Percentiles rank a stretch among this genome's conserved stretches.
These are phyloP conservation scores for Leccinum incarnatum DNA, from an alignment of 768 basidiomycete species.

Conservation along the genomic window DNA sequence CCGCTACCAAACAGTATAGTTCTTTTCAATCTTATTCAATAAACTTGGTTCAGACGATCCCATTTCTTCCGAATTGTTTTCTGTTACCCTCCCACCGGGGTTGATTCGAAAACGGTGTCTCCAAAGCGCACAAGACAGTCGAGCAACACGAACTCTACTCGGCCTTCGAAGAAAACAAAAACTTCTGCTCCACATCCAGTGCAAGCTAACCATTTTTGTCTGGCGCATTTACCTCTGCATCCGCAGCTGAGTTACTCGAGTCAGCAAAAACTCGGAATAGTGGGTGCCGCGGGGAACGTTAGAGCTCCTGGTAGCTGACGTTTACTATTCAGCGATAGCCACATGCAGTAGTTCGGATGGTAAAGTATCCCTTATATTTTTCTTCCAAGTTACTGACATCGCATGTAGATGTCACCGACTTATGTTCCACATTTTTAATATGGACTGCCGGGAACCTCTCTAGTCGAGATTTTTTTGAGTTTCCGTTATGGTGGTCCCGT, in stretches of 20 bases:
- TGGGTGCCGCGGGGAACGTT: constrained; percentile 4
- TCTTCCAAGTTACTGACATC: constrained; percentile 1
- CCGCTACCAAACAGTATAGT: too few species aligned
- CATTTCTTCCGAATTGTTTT: constrained; percentile 17
- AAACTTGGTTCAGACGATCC: constrained; percentile 14
- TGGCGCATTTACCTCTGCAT: constrained; percentile 1
- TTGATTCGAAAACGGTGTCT: background rate
- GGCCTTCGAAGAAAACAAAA: constrained; percentile 13
- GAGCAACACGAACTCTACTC: background rate
- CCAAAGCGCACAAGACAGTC: constrained; percentile 15
- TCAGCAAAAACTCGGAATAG: constrained; percentile 20
- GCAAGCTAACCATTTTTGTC: background rate
- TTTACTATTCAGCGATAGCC: constrained; percentile 13
- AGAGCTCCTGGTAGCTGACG: constrained; percentile 1
- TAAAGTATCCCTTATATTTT: background rate
- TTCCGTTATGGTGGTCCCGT: constrained; percentile 24
- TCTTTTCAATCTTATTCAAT: constrained; percentile 2
- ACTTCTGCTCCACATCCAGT: background rate
- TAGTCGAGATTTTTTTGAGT: background rate
- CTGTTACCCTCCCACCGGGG: constrained; percentile 4
- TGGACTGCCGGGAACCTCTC: constrained; percentile 13
- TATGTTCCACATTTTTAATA: constrained; percentile 19
- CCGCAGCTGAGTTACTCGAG: constrained; percentile 17
- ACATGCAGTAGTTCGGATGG: constrained; percentile 21
- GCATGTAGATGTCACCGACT: constrained; percentile 16